Evolutionary conservation across 805 yeast genomes (phyloP), one percentile per base, ranked within the genome.

Genomic region (Candida sonorensis): DNA sequence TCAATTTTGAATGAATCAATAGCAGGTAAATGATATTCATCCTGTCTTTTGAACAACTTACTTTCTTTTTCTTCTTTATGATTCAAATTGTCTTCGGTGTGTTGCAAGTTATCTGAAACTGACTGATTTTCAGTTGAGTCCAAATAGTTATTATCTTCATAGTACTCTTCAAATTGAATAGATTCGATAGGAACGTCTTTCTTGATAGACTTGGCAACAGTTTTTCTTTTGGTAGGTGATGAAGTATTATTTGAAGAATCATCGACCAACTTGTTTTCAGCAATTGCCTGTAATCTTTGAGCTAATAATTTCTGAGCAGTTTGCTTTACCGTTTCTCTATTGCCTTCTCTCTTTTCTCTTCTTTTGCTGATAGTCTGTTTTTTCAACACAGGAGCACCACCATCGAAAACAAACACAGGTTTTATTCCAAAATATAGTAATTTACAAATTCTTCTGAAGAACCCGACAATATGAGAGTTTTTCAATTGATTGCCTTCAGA

Each of bases 351-450:
- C 38, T 83, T 59, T 46, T 82, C 84, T 42, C 75, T 71, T 41
- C 99, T 69, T 37, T 74, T 67, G 11, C 67, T 66, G 12, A 92
- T 82, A 0, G 96, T 90, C 37, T 77, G 77, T 41, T 78, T 64
- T 61, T 92, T 92, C 49, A 92, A 59, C 1, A 68, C 66, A 0
- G 96, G 96, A 0, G 94, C 96, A 2, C 92, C 95, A 17, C 97
- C 97, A 61, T 88, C 97, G 63, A 88, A 88, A 1, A 88, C 92
- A 65, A 88, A 88, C 5, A 88, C 81, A 0, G 97, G 97, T 31
- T 64, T 67, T 13, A 82, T 86, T 0, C 97, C 97, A 61, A 79
- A 83, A 53, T 75, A 92, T 16, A 92, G 56, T 38, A 92, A 59
- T 47, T 92, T 92, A 61, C 97, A 88, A 11, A 92, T 87, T 34